Conservation (phyloP, 192 early-diverging fungal genomes). For the Coemansia biformis region DNA sequence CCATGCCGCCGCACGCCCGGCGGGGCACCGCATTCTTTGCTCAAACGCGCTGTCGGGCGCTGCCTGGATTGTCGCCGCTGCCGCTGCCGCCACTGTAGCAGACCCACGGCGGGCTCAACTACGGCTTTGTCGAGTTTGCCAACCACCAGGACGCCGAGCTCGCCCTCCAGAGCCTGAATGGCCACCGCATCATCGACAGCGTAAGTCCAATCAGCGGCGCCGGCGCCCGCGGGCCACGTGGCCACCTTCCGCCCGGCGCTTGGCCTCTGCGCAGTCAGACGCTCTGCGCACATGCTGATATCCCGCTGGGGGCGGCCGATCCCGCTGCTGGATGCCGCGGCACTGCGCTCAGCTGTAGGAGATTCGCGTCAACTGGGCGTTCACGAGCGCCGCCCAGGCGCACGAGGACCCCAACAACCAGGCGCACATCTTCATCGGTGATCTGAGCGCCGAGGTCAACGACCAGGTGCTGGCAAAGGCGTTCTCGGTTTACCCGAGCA, state of each 20-base stretch:
- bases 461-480: conserved; percentile 74
- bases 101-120: conserved; percentile 69
- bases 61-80: no score
- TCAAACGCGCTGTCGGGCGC: no score
- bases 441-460: conserved; percentile 85
- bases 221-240: not conserved
- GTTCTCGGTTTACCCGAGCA: conserved; percentile 51
- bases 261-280: not conserved
- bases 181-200: conserved; percentile 33
- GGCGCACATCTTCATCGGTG: conserved; percentile 90
- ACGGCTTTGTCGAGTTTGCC: conserved; percentile 84
- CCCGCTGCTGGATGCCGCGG: no score
- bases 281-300: not conserved
- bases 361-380: conserved; percentile 54
- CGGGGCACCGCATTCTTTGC: no score
- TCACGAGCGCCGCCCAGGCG: conserved; percentile 27
- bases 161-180: conserved; percentile 70
- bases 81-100: conserved; percentile 43
- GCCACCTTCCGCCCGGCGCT: not conserved
- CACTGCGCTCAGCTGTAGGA: conserved; percentile 18
- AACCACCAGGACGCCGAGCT: conserved; percentile 65
- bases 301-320: not conserved
- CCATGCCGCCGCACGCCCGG: no score
- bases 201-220: conserved; percentile 14
- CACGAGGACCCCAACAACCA: conserved; percentile 72